These are phyloP conservation scores for Dactylis glomerata DNA, from an alignment of 176 grass and related monocot species.

Conservation along the genomic window DNA sequence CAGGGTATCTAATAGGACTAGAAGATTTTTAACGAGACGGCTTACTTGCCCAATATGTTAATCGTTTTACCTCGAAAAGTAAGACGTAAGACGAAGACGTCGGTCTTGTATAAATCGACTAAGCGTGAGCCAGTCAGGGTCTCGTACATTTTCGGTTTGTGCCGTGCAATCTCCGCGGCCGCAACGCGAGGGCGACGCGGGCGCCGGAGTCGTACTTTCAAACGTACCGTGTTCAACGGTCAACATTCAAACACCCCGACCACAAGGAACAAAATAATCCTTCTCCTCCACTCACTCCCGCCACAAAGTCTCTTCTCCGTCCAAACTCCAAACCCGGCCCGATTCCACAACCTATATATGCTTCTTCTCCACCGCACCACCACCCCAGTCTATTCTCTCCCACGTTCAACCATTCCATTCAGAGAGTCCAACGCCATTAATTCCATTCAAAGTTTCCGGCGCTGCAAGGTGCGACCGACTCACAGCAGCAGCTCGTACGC, in stretches of 20 bases:
- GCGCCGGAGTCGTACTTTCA: conserved; percentile 1
- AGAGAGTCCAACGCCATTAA: background rate
- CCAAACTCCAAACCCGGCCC: conserved; percentile 13
- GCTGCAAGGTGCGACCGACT: background rate
- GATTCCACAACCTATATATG: conserved; percentile 55
- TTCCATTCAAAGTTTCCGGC: background rate
- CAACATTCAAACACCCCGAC: conserved; percentile 56
- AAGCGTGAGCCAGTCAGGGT: no score
- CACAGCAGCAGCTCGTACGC: background rate
- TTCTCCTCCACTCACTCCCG: background rate
- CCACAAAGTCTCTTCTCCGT: background rate
- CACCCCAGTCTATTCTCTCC: no score
- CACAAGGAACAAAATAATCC: background rate
- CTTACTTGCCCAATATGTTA: no score
- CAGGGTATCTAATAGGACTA: no score
- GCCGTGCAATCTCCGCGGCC: background rate
- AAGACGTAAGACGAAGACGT: background rate
- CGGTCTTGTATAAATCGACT: background rate
- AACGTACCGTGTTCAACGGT: conserved; percentile 53
- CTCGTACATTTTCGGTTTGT: no score
- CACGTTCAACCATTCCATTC: background rate
- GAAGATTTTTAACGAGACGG: no score
- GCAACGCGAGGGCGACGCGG: conserved; percentile 3
- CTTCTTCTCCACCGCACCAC: background rate
- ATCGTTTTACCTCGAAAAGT: no score